Conservation (phyloP, 306 rosid genomes). For the Dalbergia oliveri region DNA sequence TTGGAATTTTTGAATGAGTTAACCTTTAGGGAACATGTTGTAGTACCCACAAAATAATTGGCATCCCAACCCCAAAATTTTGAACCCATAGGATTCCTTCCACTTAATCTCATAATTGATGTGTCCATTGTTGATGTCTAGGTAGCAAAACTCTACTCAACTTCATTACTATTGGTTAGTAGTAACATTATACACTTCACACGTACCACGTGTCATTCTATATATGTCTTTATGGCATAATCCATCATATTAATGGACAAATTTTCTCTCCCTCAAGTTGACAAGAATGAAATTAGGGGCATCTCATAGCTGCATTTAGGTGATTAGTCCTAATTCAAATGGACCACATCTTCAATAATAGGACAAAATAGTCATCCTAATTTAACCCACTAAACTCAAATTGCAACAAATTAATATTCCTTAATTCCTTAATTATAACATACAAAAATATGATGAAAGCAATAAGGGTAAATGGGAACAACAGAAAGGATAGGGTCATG, state of each 20-base stretch:
- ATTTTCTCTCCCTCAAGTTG: constrained; percentile 38
- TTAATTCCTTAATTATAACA: constrained; percentile 25
- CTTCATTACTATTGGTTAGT: constrained; percentile 7
- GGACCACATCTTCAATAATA: constrained; percentile 49
- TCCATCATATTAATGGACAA: constrained; percentile 50
- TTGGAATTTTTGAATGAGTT: constrained; percentile 34
- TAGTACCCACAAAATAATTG: constrained; percentile 5
- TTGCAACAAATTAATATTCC: constrained; percentile 51
- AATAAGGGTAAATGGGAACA: constrained; percentile 51
- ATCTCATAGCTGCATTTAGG: constrained; percentile 57
- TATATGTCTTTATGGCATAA: constrained; percentile 23
- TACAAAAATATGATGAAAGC: constrained; percentile 17
- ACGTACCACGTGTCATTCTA: constrained; percentile 54
- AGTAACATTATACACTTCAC: neutral
- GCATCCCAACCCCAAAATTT: neutral
- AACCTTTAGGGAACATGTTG: constrained; percentile 46
- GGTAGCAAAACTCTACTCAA: neutral
- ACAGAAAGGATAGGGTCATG: constrained; percentile 56
- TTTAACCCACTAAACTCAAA: constrained; percentile 48
- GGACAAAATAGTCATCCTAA: constrained; percentile 55
- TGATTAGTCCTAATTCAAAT: constrained; percentile 56
- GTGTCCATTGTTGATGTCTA: neutral
- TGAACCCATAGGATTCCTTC: constrained; percentile 37
- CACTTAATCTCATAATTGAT: constrained; percentile 8
- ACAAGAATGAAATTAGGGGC: constrained; percentile 50